Evolutionary conservation across 805 yeast genomes (phyloP).

Genomic region (Wickerhamiella alocasiicola): DNA sequence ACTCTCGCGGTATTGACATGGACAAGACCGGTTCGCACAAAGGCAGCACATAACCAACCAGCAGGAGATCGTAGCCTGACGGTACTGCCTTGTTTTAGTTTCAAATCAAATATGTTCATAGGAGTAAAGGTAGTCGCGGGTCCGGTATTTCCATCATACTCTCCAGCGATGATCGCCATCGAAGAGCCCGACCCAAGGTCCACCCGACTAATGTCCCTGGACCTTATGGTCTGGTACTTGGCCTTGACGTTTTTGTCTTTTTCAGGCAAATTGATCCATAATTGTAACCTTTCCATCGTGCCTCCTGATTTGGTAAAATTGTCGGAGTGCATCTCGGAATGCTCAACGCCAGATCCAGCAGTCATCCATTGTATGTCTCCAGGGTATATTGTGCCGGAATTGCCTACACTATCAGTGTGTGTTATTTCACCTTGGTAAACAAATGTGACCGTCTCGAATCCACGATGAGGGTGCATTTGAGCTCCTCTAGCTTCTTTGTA

Average conservation of each 20-base stretch:
- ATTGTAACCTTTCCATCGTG: constrained; percentile 57
- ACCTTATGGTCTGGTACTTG: constrained; percentile 60
- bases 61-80: constrained; percentile 46
- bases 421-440: constrained; percentile 52
- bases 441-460: constrained; percentile 64
- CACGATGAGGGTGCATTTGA: constrained; percentile 55
- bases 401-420: constrained; percentile 78
- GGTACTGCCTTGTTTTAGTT: constrained; percentile 55
- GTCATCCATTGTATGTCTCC: constrained; percentile 91
- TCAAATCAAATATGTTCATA: constrained; percentile 56
- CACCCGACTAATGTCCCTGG: constrained; percentile 57
- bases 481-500: constrained; percentile 12
- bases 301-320: constrained; percentile 23
- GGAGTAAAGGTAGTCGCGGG: constrained; percentile 76
- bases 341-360: constrained; percentile 78
- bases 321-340: constrained; percentile 50
- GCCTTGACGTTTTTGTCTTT: constrained; percentile 52
- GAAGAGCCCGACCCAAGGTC: constrained; percentile 44
- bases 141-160: constrained; percentile 57
- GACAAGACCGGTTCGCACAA: constrained; percentile 51
- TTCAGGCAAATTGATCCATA: constrained; percentile 76
- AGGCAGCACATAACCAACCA: constrained; percentile 57
- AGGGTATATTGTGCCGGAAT: constrained; percentile 55
- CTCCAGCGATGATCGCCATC: constrained; percentile 67
- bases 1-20: constrained; percentile 32